These are phyloP conservation scores for Arbutus unedo DNA, from an alignment of 148 eudicot genomes.

Conservation along the genomic window DNA sequence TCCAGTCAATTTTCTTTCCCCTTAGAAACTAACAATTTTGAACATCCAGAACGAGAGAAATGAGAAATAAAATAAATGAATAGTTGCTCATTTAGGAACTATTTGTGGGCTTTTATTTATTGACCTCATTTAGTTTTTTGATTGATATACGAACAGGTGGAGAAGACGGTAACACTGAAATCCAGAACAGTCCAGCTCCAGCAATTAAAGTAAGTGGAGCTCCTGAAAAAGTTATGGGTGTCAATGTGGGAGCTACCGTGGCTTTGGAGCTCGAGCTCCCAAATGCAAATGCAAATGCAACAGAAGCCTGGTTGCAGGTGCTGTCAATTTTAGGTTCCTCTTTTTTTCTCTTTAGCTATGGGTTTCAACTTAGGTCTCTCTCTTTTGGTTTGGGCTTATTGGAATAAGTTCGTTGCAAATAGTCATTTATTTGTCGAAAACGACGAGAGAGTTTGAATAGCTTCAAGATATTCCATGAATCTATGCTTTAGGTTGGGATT, in stretches of 20 bases:
- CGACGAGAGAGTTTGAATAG: not conserved
- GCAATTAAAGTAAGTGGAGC: constrained; percentile 26
- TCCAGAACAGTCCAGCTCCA: constrained; percentile 27
- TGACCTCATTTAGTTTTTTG: not conserved
- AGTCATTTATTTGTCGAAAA: not conserved
- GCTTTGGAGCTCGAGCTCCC: constrained; percentile 57
- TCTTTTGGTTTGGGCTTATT: constrained; percentile 8
- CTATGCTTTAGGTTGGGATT: not conserved
- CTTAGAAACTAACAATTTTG: not conserved
- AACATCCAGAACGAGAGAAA: not conserved
- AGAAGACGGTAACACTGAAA: constrained; percentile 38
- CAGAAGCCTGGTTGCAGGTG: constrained; percentile 77
- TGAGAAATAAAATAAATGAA: not conserved
- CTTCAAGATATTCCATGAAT: not conserved
- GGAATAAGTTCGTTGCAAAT: not conserved
- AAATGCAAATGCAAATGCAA: constrained; percentile 43
- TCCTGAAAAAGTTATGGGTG: constrained; percentile 45
- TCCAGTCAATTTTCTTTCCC: not conserved
- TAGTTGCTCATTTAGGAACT: not conserved
- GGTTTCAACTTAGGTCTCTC: too few species aligned
- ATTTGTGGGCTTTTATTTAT: not conserved
- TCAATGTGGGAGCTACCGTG: constrained; percentile 32
- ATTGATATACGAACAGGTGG: constrained; percentile 25
- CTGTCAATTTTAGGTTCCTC: constrained; percentile 3
- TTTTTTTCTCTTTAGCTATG: not conserved